These are phyloP conservation scores for Skeletonema costatum DNA, from an alignment of 108 stramenopile genomes.

Conservation along the genomic window DNA sequence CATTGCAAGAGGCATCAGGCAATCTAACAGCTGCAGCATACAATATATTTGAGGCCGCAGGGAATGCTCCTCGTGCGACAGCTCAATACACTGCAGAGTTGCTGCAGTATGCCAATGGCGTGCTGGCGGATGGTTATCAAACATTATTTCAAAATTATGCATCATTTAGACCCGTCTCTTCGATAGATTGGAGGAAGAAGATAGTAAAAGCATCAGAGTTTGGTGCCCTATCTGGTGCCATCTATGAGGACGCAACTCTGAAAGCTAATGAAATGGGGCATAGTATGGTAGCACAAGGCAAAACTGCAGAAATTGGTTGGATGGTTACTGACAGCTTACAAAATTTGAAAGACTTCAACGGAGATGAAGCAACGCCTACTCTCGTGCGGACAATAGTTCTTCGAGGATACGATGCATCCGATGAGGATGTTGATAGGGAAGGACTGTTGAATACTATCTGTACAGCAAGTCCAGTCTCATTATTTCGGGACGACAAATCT, in stretches of 20 bases:
- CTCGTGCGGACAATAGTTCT: constrained; percentile 75
- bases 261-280: constrained; percentile 55
- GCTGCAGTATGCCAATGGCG: constrained; percentile 59
- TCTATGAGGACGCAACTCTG: constrained; percentile 62
- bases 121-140: constrained; percentile 59
- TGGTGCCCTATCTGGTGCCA: constrained; percentile 67
- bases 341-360: constrained; percentile 29
- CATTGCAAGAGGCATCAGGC: constrained; percentile 35
- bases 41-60: constrained; percentile 57
- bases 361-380: constrained; percentile 12
- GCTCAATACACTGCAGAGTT: constrained; percentile 64
- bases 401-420: constrained; percentile 89
- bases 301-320: constrained; percentile 80
- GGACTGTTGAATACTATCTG: constrained; percentile 66
- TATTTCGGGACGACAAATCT: constrained; percentile 24
- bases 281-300: constrained; percentile 71
- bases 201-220: constrained; percentile 60
- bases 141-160: constrained; percentile 35
- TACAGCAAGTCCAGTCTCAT: constrained; percentile 49
- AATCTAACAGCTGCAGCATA: constrained; percentile 53
- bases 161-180: constrained; percentile 14
- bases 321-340: constrained; percentile 69
- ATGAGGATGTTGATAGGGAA: constrained; percentile 79
- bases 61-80: constrained; percentile 65
- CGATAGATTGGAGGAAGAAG: constrained; percentile 18